Evolutionary conservation across 2,329 filamentous ascomycete genomes (phyloP), one percentile per base, ranked within the genome.

Genomic region (Phialemonium atrogriseum): DNA sequence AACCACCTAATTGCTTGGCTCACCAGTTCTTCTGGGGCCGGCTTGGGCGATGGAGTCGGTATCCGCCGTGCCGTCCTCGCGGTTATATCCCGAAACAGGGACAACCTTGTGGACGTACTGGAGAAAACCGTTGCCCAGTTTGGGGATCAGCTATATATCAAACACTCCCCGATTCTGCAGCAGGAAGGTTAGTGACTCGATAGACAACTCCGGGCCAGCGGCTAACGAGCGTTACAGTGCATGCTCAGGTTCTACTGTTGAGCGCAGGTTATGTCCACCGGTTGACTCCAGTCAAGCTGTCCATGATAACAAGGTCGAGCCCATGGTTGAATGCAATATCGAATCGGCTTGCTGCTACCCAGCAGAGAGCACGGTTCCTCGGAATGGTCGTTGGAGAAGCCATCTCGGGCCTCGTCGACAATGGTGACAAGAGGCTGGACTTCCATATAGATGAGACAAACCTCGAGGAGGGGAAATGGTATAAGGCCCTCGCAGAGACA

Each of bases 331-430:
- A 73, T 40, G 72, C 80, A 6, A 77, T 95, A 20, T 95, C 91
- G 1, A 94, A 93, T 51, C 75, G 88, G 15, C 73, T 98, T 6
- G 76, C 77, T 10, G 73, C 86, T 11, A 80, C 86, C 4, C 87
- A 91, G 24, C 64, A 65, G 6, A 72, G 79, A 42, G 79, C 84
- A 11, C 75, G 87, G 12, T 84, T 94, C 43, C 66, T 98, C 1
- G 91, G 91, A 0, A 93, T 98, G 77, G 67, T 84, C 3, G 77
- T 94, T 19, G 91, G 85, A 5, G 86, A 86, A 43, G 75, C 80
- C 1, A 56, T 81, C 0, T 80, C 77, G 1, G 52, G 60, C 2
- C 54, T 94, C 2, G 60, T 73, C 4, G 71, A 80, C 35, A 82
- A 84, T 43, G 70, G 69, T 16, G 80, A 80, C 7, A 80, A 80